Evolutionary conservation across 768 basidiomycete species (phyloP).

Genomic region (Lactifluus rugatus): DNA sequence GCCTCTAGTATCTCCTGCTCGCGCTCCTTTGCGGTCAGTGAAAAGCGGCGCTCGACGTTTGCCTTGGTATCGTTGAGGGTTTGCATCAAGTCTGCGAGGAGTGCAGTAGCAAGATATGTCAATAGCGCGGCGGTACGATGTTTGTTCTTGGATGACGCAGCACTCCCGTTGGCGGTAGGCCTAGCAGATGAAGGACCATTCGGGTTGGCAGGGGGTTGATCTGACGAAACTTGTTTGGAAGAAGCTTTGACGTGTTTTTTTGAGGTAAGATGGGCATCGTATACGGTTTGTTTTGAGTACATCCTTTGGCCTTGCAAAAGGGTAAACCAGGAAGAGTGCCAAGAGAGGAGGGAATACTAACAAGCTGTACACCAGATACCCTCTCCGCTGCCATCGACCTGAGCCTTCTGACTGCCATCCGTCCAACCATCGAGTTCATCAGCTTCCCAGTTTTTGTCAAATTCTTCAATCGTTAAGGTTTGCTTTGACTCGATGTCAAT

Average conservation of each 20-base stretch:
- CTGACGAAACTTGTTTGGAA: slow-evolving; percentile 50
- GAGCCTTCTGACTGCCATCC: slow-evolving; percentile 32
- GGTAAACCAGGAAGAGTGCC: slow-evolving; percentile 6
- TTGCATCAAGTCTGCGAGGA: slow-evolving; percentile 54
- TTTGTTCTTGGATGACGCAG: slow-evolving; percentile 34
- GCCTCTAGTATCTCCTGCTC: slow-evolving; percentile 87
- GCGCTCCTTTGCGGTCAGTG: slow-evolving; percentile 93
- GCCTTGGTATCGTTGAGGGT: slow-evolving; percentile 84
- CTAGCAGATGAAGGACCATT: slow-evolving; percentile 39
- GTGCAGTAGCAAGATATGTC: slow-evolving; percentile 57
- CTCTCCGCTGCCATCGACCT: slow-evolving; percentile 37
- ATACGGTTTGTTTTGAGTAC: slow-evolving; percentile 96
- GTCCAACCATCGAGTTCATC: slow-evolving; percentile 74
- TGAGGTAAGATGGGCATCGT: slow-evolving; percentile 89
- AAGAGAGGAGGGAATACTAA: slow-evolving; percentile 35
- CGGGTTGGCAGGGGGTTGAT: slow-evolving; percentile 43
- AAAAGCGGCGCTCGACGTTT: slow-evolving; percentile 93
- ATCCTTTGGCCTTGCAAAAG: slow-evolving; percentile 69
- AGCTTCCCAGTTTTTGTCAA: slow-evolving; percentile 71
- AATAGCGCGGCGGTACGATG: slow-evolving; percentile 57
- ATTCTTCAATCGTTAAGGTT: slow-evolving; percentile 53
- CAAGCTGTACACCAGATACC: slow-evolving; percentile 94
- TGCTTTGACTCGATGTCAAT: slow-evolving; percentile 65
- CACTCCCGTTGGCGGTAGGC: slow-evolving; percentile 25
- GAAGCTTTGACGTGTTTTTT: slow-evolving; percentile 93